Evolutionary conservation across 1,139 yeast genomes (phyloP), one percentile per base, ranked within the genome.

Genomic region (Trichomonascaceae sp.): DNA sequence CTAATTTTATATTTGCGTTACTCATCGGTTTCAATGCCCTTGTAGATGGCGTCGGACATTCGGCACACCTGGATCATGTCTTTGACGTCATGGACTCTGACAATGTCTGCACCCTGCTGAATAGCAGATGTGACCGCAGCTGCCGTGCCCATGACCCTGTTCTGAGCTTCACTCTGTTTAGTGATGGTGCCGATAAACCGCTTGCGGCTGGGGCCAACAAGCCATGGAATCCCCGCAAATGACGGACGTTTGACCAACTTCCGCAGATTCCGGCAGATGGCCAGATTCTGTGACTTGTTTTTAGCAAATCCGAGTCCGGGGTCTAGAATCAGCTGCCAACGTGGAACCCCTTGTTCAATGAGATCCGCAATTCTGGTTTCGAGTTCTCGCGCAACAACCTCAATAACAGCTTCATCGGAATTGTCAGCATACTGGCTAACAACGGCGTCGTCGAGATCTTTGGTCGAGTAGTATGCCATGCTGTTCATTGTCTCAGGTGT

Each of bases 281-380:
- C 65, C 29, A 87, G 47, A 52, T 87, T 89, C 48, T 87, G 95
- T 6, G 55, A 45, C 29, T 68, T 48, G 35, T 66, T 67, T 53
- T 89, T 89, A 15, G 97, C 96, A 59, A 89, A 89, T 1, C 98
- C 98, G 34, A 89, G 59, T 1, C 98, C 98, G 0, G 99, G 98
- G 54, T 89, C 99, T 9, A 85, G 52, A 13, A 92, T 74, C 2
- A 89, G 61, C 56, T 89, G 97, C 95, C 96, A 89, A 53, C 92
- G 74, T 38, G 66, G 65, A 1, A 89, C 72, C 1, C 95, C 95
- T 0, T 59, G 59, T 0, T 47, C 51, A 32, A 71, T 59, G 6
- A 95, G 93, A 35, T 61, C 65, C 1, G 56, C 46, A 26, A 82
- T 65, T 37, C 74, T 72, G 1, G 49, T 46, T 9, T 74, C 62